These are phyloP conservation scores for Fraxinus cuspidata DNA, from an alignment of 257 asterid genomes.

Conservation along the genomic window DNA sequence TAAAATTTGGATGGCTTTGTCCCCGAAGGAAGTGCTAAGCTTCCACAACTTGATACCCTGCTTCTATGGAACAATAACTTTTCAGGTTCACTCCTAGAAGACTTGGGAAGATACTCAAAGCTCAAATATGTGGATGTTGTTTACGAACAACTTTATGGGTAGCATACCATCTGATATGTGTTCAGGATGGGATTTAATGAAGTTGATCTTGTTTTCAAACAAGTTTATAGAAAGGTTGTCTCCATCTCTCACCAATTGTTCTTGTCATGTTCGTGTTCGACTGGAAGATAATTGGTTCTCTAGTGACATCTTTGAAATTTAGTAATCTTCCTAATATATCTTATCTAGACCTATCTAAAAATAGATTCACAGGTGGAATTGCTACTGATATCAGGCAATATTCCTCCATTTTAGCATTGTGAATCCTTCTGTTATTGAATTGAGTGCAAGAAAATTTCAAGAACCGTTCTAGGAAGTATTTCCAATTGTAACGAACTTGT, in stretches of 20 bases:
- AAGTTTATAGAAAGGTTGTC: conserved; percentile 67
- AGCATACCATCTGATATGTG: conserved; percentile 68
- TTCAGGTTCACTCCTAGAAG: conserved; percentile 70
- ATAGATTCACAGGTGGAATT: conserved; percentile 69
- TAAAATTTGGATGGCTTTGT: conserved; percentile 63
- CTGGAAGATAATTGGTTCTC: conserved; percentile 76
- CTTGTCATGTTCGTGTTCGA: conserved; percentile 86
- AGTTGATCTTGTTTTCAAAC: conserved; percentile 76
- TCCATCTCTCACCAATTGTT: conserved; percentile 82
- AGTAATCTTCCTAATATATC: conserved; percentile 47
- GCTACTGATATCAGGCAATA: conserved; percentile 58
- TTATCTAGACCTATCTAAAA: conserved; percentile 81
- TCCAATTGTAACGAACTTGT: conserved; percentile 63
- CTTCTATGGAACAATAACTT: conserved; percentile 88
- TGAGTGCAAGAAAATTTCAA: conserved; percentile 69
- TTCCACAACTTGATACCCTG: conserved; percentile 73
- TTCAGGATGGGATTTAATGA: conserved; percentile 55
- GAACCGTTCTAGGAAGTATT: conserved; percentile 56
- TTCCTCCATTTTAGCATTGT: conserved; percentile 70
- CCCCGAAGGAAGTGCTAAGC: conserved; percentile 77
- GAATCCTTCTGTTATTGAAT: conserved; percentile 61
- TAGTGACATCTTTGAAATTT: conserved; percentile 64
- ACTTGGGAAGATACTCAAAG: conserved; percentile 63
- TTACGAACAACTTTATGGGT: conserved; percentile 73
- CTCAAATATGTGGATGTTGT: conserved; percentile 72